Conservation (phyloP, 345 rosid genomes). For the Jatropha curcas region DNA sequence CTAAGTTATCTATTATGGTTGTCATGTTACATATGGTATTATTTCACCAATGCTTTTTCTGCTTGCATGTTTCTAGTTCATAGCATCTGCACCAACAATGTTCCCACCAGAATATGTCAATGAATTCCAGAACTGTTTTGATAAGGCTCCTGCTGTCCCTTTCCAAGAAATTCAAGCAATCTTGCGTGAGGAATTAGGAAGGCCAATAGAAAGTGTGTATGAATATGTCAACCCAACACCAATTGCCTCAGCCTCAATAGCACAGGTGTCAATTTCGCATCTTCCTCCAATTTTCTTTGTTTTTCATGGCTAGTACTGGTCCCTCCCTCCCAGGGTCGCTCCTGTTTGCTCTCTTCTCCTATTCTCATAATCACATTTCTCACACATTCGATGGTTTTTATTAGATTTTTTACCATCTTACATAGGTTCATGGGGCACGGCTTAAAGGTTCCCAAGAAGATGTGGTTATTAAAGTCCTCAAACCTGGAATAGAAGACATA, state of each 20-base stretch:
- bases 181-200: conserved; percentile 81
- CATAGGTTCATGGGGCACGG: conserved; percentile 91
- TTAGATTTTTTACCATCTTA: conserved; percentile 10
- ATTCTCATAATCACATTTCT: conserved; percentile 14
- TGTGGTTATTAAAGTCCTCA: conserved; percentile 90
- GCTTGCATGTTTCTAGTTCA: conserved; percentile 52
- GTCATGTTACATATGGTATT: background rate
- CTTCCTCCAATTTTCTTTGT: background rate
- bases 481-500: conserved; percentile 90
- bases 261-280: conserved; percentile 52
- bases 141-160: conserved; percentile 82
- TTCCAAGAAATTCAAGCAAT: conserved; percentile 70
- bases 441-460: conserved; percentile 84
- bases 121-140: conserved; percentile 95
- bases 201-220: conserved; percentile 77
- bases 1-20: background rate
- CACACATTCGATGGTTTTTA: conserved; percentile 6
- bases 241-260: conserved; percentile 95
- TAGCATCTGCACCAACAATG: conserved; percentile 93
- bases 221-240: conserved; percentile 88
- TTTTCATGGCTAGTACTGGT: background rate
- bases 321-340: background rate
- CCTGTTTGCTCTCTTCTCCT: background rate
- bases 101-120: conserved; percentile 85
- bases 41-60: conserved; percentile 17